A percentile compares a stretch with the other conserved stretches of the same genome.
Evolutionary conservation across 2,329 filamentous ascomycete species (phyloP).

Genomic region (Pseudocercospora cruenta): DNA sequence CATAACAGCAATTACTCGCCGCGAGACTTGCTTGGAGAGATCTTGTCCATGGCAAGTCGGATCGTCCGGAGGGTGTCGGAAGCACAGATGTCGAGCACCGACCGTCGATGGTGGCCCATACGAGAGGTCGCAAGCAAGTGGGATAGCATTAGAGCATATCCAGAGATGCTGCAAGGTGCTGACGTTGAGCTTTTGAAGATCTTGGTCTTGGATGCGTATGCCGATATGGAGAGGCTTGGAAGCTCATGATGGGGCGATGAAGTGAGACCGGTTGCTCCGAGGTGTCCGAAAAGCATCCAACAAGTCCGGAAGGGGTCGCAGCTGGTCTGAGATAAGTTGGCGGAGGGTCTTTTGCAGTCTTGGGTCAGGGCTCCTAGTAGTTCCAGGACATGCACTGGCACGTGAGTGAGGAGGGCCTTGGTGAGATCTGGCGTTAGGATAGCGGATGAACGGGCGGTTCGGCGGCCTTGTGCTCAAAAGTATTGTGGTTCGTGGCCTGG

Average conservation of each 20-base stretch:
- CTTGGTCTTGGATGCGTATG: conserved; percentile 26
- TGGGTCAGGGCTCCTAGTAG: not conserved
- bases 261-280: not conserved
- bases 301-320: not conserved
- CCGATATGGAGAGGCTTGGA: conserved; percentile 23
- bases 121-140: conserved; percentile 27
- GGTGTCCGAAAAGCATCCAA: not conserved
- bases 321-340: not conserved
- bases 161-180: conserved; percentile 25
- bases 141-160: conserved; percentile 26
- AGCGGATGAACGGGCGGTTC: not conserved
- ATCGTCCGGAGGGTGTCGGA: conserved; percentile 21
- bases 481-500: not conserved
- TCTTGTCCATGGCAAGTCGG: conserved; percentile 21
- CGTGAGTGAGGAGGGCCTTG: not conserved
- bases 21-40: conserved; percentile 21
- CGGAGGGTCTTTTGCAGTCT: not conserved
- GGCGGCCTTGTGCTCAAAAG: not conserved
- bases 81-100: conserved; percentile 18
- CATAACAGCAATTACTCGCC: conserved; percentile 21
- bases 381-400: not conserved
- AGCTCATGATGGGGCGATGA: not conserved
- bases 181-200: conserved; percentile 27
- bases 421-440: not conserved
- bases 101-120: conserved; percentile 22